Percentiles rank a stretch among this genome's conserved stretches.
Conservation (phyloP, 108 stramenopile genomes). For the Conticribra guillardii region DNA sequence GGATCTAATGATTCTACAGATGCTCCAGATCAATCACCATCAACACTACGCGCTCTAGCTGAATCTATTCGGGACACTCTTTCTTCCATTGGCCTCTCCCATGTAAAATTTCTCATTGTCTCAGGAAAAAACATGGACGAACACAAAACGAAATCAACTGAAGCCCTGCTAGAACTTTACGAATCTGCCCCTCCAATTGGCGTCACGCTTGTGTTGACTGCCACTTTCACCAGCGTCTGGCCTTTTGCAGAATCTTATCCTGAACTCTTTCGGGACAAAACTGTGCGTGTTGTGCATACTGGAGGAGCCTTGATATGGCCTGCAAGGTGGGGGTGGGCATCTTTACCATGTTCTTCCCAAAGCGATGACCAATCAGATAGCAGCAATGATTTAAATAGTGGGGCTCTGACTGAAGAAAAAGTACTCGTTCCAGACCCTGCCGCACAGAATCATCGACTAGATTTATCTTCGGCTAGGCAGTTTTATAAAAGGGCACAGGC, state of each 20-base stretch:
- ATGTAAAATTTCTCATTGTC: constrained; percentile 46
- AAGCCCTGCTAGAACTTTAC: constrained; percentile 38
- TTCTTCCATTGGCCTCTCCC: constrained; percentile 36
- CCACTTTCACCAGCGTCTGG: constrained; percentile 48
- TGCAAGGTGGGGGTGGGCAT: constrained; percentile 37
- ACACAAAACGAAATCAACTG: constrained; percentile 28
- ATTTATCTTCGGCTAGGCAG: constrained; percentile 32
- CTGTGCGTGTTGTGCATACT: constrained; percentile 53
- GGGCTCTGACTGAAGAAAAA: constrained; percentile 34
- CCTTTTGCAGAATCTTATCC: constrained; percentile 42
- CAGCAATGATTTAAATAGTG: constrained; percentile 1
- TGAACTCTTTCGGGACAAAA: constrained; percentile 50
- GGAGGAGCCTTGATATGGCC: constrained; percentile 53
- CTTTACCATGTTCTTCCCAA: constrained; percentile 1
- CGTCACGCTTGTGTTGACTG: constrained; percentile 44
- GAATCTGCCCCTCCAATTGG: constrained; percentile 49
- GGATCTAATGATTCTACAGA: background rate
- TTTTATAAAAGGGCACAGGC: constrained; percentile 50
- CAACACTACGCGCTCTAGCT: constrained; percentile 37
- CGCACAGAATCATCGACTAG: constrained; percentile 50
- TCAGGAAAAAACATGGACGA: constrained; percentile 34
- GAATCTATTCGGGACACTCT: constrained; percentile 42
- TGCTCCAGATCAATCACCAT: constrained; percentile 15
- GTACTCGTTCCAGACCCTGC: constrained; percentile 50
- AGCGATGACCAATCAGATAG: background rate